These are phyloP conservation scores for Rhizomucor miehei DNA, from an alignment of 371 early-diverging fungal species.

Conservation along the genomic window DNA sequence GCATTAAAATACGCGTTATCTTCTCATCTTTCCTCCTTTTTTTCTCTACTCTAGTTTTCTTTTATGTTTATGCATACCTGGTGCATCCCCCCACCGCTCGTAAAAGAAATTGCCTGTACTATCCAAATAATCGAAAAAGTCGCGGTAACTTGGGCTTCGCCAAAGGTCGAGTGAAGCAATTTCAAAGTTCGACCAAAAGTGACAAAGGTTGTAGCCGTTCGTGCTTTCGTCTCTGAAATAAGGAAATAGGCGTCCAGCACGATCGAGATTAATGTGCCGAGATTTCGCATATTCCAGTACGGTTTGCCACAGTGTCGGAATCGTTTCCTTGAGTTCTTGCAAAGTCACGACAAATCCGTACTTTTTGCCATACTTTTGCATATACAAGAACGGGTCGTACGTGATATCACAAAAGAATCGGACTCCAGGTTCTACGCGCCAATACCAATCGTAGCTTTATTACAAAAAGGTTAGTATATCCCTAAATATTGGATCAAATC, in stretches of 20 bases:
- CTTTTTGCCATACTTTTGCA: constrained; percentile 69
- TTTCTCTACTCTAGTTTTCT: not conserved
- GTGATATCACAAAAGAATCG: constrained; percentile 77
- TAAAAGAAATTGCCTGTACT: constrained; percentile 67
- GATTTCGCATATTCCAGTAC: constrained; percentile 51
- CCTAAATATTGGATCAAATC: too few relatives aligned
- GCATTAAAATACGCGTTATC: too few relatives aligned
- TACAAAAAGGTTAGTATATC: too few relatives aligned
- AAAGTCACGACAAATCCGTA: constrained; percentile 80
- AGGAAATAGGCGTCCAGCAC: constrained; percentile 31
- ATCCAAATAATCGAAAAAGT: constrained; percentile 63
- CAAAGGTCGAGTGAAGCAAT: constrained; percentile 84
- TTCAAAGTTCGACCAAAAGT: constrained; percentile 94
- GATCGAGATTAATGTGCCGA: constrained; percentile 38
- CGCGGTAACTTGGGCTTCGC: constrained; percentile 60
- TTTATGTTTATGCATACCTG: constrained; percentile 25
- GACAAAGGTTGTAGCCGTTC: constrained; percentile 66
- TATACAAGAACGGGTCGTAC: constrained; percentile 82
- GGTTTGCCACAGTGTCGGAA: constrained; percentile 74
- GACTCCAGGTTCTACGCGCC: constrained; percentile 90
- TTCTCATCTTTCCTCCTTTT: not conserved
- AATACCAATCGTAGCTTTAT: constrained; percentile 80
- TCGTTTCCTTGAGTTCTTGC: constrained; percentile 67
- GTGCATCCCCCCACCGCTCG: constrained; percentile 73
- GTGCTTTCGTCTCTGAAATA: constrained; percentile 42